These are phyloP conservation scores for Scedosporium apiospermum DNA, from an alignment of 2,329 filamentous ascomycete species.

Conservation along the genomic window DNA sequence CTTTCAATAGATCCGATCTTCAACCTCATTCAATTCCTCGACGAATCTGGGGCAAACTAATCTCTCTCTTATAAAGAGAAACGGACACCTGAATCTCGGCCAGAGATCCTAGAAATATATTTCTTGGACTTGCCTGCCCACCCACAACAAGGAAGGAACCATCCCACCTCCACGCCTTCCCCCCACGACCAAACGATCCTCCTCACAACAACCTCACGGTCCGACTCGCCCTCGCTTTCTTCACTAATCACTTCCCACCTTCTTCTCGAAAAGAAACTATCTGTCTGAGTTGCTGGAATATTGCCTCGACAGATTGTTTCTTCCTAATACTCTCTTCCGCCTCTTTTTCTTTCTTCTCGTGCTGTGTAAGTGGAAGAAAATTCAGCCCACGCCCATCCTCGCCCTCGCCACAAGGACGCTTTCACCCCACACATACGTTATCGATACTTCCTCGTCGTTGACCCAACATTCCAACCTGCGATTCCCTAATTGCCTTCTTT, in stretches of 20 bases:
- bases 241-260: not conserved
- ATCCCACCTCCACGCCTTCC: not conserved
- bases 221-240: not conserved
- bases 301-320: slow-evolving; percentile 4
- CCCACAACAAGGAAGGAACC: not conserved
- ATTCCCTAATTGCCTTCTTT: not conserved
- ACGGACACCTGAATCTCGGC: not conserved
- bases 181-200: not conserved
- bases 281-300: slow-evolving; percentile 8
- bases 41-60: not conserved
- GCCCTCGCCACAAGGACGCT: not conserved
- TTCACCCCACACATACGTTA: not conserved
- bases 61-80: not conserved
- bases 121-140: not conserved
- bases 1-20: not conserved
- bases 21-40: not conserved
- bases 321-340: not conserved
- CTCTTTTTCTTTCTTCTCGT: not conserved
- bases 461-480: not conserved
- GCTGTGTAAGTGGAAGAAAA: not conserved
- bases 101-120: not conserved
- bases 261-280: not conserved
- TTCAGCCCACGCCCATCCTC: not conserved
- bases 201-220: not conserved
- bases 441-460: not conserved